These are phyloP conservation scores for Penicillium pancosmium DNA, from an alignment of 495 filamentous ascomycete genomes.

Conservation along the genomic window DNA sequence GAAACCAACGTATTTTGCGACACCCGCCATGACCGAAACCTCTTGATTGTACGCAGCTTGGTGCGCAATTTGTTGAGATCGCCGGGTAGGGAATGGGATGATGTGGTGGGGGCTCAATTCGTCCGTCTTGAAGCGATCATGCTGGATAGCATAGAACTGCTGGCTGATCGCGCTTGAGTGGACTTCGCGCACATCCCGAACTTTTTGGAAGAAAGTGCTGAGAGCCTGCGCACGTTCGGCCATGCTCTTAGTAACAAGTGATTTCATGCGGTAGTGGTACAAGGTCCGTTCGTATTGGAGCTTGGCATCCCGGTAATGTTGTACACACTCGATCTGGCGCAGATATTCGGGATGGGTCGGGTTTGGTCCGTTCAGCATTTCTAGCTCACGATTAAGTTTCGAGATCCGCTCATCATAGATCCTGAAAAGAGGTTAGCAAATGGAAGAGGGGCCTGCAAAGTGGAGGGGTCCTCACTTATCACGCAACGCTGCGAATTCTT, in stretches of 20 bases:
- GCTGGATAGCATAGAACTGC: conserved; percentile 87
- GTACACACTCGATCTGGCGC: conserved; percentile 79
- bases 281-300: conserved; percentile 72
- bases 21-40: conserved; percentile 84
- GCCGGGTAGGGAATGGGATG: conserved; percentile 70
- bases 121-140: conserved; percentile 82
- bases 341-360: conserved; percentile 88
- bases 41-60: conserved; percentile 92
- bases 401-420: conserved; percentile 86
- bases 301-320: conserved; percentile 78
- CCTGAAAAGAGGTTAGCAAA: conserved; percentile 45
- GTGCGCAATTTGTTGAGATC: conserved; percentile 71
- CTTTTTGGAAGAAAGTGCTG: conserved; percentile 81
- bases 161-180: conserved; percentile 79
- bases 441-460: conserved; percentile 10
- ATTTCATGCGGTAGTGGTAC: conserved; percentile 69
- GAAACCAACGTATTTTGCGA: conserved; percentile 93
- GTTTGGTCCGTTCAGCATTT: conserved; percentile 72
- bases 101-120: conserved; percentile 79
- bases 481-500: conserved; percentile 79
- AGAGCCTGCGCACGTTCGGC: conserved; percentile 82
- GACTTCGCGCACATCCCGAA: conserved; percentile 78
- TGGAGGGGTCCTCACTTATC: conserved; percentile 68
- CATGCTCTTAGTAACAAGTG: conserved; percentile 70
- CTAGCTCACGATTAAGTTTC: conserved; percentile 79